A percentile compares a stretch with the other conserved stretches of the same genome.
These are phyloP conservation scores for Lepidium campestre DNA, from an alignment of 441 rosid genomes.

Conservation along the genomic window DNA sequence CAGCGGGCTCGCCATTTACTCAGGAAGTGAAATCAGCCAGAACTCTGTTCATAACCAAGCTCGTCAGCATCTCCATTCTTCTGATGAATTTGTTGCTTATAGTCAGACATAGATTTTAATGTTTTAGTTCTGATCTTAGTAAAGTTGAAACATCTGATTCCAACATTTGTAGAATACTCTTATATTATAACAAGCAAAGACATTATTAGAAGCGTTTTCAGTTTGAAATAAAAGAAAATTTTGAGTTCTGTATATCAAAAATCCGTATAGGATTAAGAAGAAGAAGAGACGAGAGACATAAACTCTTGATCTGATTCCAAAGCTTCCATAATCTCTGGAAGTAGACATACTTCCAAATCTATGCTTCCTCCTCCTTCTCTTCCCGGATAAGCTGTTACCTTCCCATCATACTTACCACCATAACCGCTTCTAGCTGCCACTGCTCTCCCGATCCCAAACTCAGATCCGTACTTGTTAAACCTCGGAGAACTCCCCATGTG, in stretches of 20 bases:
- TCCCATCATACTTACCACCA: slow-evolving; percentile 57
- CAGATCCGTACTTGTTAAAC: slow-evolving; percentile 60
- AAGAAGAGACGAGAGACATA: slow-evolving; percentile 34
- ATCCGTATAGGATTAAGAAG: slow-evolving; percentile 2
- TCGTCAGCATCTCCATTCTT: slow-evolving; percentile 11
- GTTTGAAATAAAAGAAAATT: neutral
- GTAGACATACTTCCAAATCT: slow-evolving; percentile 66
- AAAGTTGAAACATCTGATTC: neutral
- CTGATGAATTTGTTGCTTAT: slow-evolving; percentile 1
- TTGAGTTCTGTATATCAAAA: neutral
- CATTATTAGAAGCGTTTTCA: neutral
- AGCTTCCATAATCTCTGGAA: slow-evolving; percentile 44
- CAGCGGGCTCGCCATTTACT: slow-evolving; percentile 64
- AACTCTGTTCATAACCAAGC: slow-evolving; percentile 1
- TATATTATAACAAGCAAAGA: neutral
- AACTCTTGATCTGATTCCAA: slow-evolving; percentile 62
- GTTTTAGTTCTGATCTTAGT: neutral
- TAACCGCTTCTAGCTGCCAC: slow-evolving; percentile 60
- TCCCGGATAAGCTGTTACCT: slow-evolving; percentile 58
- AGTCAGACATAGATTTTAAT: neutral
- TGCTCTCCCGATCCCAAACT: slow-evolving; percentile 75
- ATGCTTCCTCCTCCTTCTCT: slow-evolving; percentile 63
- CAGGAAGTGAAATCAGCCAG: slow-evolving; percentile 44
- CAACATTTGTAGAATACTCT: neutral
- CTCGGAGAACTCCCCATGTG: slow-evolving; percentile 78